Conservation (phyloP, 352 stramenopile genomes). For the Peronospora farinosa region DNA sequence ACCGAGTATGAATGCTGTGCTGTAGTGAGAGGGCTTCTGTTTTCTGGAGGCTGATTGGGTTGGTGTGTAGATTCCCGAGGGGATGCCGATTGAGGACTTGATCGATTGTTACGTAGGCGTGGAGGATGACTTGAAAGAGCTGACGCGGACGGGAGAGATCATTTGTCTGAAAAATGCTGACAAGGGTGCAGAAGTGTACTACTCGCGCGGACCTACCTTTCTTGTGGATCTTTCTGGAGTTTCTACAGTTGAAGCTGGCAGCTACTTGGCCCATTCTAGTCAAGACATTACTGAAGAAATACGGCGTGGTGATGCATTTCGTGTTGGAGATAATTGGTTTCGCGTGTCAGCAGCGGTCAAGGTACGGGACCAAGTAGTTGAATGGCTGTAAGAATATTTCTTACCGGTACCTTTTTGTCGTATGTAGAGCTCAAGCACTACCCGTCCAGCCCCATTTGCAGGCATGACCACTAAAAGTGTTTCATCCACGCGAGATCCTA, state of each 20-base stretch:
- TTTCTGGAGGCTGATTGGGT: constrained; percentile 1
- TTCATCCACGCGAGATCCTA: constrained; percentile 68
- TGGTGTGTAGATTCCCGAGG: constrained; percentile 56
- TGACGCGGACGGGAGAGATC: constrained; percentile 67
- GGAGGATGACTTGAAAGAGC: constrained; percentile 69
- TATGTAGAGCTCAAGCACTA: constrained; percentile 50
- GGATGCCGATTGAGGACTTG: constrained; percentile 76
- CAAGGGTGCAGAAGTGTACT: constrained; percentile 73
- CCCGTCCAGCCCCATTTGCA: constrained; percentile 55
- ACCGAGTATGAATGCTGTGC: constrained; percentile 38
- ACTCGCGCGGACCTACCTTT: constrained; percentile 55
- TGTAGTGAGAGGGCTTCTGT: constrained; percentile 1
- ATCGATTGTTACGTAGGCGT: constrained; percentile 79
- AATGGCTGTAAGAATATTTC: neutral
- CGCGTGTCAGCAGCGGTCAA: constrained; percentile 74
- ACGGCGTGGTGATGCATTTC: constrained; percentile 64
- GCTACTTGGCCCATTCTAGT: constrained; percentile 55
- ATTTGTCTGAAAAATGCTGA: constrained; percentile 84
- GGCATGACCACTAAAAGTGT: constrained; percentile 72
- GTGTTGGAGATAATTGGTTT: constrained; percentile 76
- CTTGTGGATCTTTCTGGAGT: constrained; percentile 70
- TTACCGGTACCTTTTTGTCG: neutral
- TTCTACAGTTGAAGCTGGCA: constrained; percentile 65
- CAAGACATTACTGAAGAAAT: constrained; percentile 67
- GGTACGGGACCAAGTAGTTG: constrained; percentile 20